phyloP scores from a whole-genome alignment of 192 early-diverging fungal species.

The Linnemannia elongata region DNA sequence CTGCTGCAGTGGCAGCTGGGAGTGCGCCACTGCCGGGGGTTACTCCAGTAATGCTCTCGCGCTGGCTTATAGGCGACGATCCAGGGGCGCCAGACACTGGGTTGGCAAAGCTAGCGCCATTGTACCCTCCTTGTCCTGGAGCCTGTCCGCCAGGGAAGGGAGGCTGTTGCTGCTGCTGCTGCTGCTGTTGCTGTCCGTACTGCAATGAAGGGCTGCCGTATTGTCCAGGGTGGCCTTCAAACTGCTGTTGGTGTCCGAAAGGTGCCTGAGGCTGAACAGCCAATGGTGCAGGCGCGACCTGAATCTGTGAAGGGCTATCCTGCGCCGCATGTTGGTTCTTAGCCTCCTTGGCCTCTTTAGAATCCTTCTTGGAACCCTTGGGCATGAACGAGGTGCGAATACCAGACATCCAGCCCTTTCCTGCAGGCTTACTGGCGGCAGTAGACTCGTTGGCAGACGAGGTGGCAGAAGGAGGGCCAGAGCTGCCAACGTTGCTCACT shows the following conservation, averaged over 20 bases:
- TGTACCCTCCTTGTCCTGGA: neutral
- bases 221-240: slow-evolving; percentile 11
- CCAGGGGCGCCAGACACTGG: too few species aligned
- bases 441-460: slow-evolving; percentile 28
- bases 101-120: too few species aligned
- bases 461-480: slow-evolving; percentile 18
- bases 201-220: slow-evolving; percentile 11
- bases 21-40: neutral
- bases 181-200: slow-evolving; percentile 7
- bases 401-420: slow-evolving; percentile 37
- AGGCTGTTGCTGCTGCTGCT: slow-evolving; percentile 4
- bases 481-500: neutral
- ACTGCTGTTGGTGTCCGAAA: slow-evolving; percentile 9
- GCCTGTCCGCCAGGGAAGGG: neutral
- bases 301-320: neutral
- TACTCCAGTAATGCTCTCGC: too few species aligned
- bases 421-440: slow-evolving; percentile 17
- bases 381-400: slow-evolving; percentile 24
- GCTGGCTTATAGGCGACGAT: too few species aligned
- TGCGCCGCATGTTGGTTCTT: slow-evolving; percentile 16
- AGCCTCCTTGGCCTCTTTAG: slow-evolving; percentile 19
- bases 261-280: neutral
- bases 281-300: neutral
- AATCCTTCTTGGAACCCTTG: slow-evolving; percentile 37
- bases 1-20: neutral